Evolutionary conservation across 2,329 filamentous ascomycete genomes (phyloP), one percentile per base, ranked within the genome.

Genomic region (Colletotrichum shisoi): DNA sequence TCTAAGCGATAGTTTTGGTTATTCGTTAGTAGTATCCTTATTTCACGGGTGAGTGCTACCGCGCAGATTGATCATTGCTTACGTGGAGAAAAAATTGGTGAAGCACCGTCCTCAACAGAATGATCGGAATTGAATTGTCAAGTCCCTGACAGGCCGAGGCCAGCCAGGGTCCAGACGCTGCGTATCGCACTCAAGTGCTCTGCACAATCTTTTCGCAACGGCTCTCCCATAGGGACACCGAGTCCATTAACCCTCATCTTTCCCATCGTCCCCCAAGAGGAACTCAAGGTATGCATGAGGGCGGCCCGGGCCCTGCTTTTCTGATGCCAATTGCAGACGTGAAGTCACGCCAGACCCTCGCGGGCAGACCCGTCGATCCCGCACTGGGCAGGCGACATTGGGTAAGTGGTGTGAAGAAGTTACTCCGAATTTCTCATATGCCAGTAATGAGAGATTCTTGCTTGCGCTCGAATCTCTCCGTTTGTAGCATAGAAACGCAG

Each of bases 391-490:
- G 81, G 78, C 75, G 75, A 79, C 76, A 48, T 71, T 71, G 74
- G 78, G 77, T 77, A 74, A 78, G 75, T 63, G 56, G 56, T 58
- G 56, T 58, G 68, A 93, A 91, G 92, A 94, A 91, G 94, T 89
- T 95, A 91, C 92, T 95, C 92, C 92, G 92, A 95, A 94, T 95
- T 95, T 95, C 92, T 93, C 92, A 94, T 93, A 93, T 94, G 92
- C 92, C 82, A 71, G 62, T 61, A 48, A 37, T 60, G 72, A 76
- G 75, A 75, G 72, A 71, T 71, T 71, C 72, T 42, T 34, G 56
- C 73, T 74, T 59, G 61, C 71, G 71, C 73, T 74, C 74, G 71
- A 72, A 73, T 59, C 73, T 83, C 83, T 92, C 85, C 82, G 86
- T 87, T 87, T 91, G 90, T 90, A 90, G 91, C 91, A 94, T 93